Conservation (phyloP, 2,329 filamentous ascomycete genomes). For the Fusarium albosuccineum region DNA sequence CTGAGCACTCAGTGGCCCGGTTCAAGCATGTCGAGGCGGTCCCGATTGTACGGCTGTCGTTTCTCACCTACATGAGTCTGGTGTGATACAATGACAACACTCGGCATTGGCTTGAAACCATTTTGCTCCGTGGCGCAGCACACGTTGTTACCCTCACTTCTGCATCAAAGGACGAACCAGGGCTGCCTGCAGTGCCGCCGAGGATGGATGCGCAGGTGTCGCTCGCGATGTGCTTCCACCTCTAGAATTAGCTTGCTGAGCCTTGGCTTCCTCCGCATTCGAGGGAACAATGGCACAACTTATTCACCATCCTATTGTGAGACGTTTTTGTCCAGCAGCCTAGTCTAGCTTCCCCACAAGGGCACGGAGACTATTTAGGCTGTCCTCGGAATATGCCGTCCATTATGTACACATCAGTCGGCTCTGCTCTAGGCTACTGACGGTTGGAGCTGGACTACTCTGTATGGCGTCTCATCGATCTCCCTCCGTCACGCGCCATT, state of each 20-base stretch:
- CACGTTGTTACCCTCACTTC: slow-evolving; percentile 6
- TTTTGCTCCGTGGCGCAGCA: slow-evolving; percentile 30
- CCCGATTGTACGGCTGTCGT: slow-evolving; percentile 22
- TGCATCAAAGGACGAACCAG: slow-evolving; percentile 17
- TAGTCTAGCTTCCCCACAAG: slow-evolving; percentile 21
- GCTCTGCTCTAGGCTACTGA: background rate
- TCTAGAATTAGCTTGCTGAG: slow-evolving; percentile 20
- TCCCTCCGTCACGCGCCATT: background rate
- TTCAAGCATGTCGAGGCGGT: slow-evolving; percentile 3
- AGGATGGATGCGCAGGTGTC: slow-evolving; percentile 23
- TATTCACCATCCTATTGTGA: slow-evolving; percentile 19
- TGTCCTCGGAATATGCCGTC: background rate
- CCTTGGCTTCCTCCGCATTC: slow-evolving; percentile 22
- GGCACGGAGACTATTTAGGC: background rate
- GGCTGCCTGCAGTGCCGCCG: slow-evolving; percentile 8
- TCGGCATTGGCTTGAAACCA: slow-evolving; percentile 19
- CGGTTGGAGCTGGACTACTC: background rate
- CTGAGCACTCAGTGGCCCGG: background rate
- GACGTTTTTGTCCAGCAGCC: slow-evolving; percentile 19
- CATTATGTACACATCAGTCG: background rate
- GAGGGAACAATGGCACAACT: slow-evolving; percentile 28
- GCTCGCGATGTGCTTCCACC: slow-evolving; percentile 13
- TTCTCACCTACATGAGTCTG: slow-evolving; percentile 26
- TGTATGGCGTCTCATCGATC: background rate
- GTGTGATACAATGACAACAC: slow-evolving; percentile 9